Base-by-base conservation (phyloP, 805 yeast species). In the Hanseniaspora pseudoguilliermondii region DNA sequence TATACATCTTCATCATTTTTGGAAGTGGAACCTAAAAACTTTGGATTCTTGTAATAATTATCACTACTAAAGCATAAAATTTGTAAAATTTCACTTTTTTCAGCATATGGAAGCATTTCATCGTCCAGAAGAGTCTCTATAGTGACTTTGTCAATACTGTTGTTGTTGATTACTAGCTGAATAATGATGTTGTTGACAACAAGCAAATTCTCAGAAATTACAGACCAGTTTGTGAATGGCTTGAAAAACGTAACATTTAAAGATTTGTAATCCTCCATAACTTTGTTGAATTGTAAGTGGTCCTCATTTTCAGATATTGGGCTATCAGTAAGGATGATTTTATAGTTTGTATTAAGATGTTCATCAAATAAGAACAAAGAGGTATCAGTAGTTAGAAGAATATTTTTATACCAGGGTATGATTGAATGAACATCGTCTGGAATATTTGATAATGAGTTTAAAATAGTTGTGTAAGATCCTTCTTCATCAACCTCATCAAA, bases 281-380 rank as follows among this genome's bases (percentile, higher is more conserved):
- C 47, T 75, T 58, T 54, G 68, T 65, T 68, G 75, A 65, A 55
- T 67, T 27, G 66, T 55, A 53, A 16, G 9, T 36, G 23, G 13
- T 44, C 27, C 27, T 42, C 35, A 9, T 16, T 27, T 18, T 49
- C 49, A n/a, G 42, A 78, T 9, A 46, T 46, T 18, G 15, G 27
- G 61, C 70, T 83, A 57, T 71, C 68, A 64, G 86, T 86, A 1
- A 83, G 78, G 2, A 83, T 81, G 2, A 82, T 71, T 29, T 87
- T 46, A 27, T 38, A 83, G 58, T 79, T 75, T 2, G 75, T 63
- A 35, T 82, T 78, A 3, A 95, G 95, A 2, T 87, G 78, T 34
- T 86, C 80, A 64, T 90, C 96, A 18, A 88, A 77, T 67, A 86
- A 90, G 11, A 87, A 70, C 9, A 90, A 61, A 62, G 84, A 86